phyloP scores from a whole-genome alignment of 371 early-diverging fungal species.

The Mortierella sp. region DNA sequence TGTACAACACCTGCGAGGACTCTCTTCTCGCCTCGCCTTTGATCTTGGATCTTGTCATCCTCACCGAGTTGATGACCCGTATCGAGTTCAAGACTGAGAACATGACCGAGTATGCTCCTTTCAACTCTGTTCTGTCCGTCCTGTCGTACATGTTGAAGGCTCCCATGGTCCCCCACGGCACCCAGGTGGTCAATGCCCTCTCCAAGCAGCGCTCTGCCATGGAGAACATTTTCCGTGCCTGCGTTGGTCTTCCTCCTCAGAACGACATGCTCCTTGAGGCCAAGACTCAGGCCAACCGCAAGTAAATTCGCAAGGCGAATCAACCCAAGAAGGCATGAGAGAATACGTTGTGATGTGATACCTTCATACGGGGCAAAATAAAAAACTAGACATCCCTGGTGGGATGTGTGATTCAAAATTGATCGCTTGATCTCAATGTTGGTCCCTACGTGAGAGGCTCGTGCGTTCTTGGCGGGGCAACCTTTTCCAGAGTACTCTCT shows the following conservation, averaged over 20 bases:
- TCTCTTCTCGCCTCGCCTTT: conserved; percentile 96
- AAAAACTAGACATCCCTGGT: too few species aligned
- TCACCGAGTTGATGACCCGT: conserved; percentile 96
- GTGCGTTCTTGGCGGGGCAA: too few species aligned
- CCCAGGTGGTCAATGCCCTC: conserved; percentile 95
- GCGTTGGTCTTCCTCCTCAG: conserved; percentile 91
- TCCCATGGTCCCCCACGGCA: conserved; percentile 89
- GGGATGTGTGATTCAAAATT: too few species aligned
- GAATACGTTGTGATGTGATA: too few species aligned
- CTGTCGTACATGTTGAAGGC: conserved; percentile 93
- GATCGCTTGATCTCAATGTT: too few species aligned
- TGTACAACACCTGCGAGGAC: conserved; percentile 98
- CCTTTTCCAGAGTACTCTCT: too few species aligned
- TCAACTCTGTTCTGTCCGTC: conserved; percentile 94
- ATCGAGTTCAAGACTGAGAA: conserved; percentile 82
- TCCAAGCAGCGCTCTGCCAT: conserved; percentile 93
- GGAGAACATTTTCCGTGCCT: conserved; percentile 97
- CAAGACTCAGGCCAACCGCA: conserved; percentile 64
- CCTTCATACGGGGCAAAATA: too few species aligned
- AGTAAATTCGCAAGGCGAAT: too few species aligned
- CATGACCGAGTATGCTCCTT: conserved; percentile 77
- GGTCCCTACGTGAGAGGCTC: too few species aligned
- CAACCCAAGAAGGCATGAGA: too few species aligned
- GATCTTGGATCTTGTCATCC: conserved; percentile 92
- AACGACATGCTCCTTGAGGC: conserved; percentile 92